Base-by-base conservation (phyloP, 2,329 filamentous ascomycete species). In the Akanthomyces lecanii region DNA sequence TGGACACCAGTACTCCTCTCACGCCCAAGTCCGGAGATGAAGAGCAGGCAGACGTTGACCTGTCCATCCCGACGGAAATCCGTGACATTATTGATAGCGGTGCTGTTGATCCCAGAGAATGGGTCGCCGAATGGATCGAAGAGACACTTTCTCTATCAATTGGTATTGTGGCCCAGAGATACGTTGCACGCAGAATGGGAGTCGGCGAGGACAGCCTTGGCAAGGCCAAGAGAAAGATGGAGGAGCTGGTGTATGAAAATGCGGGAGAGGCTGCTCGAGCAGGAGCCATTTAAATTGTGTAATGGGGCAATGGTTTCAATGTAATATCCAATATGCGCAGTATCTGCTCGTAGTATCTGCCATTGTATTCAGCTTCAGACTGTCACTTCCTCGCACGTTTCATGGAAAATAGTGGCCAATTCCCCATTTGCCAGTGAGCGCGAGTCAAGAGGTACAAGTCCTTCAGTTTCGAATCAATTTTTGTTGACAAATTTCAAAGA, bases 91-190 rank as follows among this genome's bases (percentile, higher is more conserved):
- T 99, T 47, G 85, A 87, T 70, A 78, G 78, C 51, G 86, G 86
- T 10, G 86, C 85, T 53, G 91, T 98, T 2, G 95, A 99, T 72
- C 95, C 95, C 0, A 84, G 95, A 63, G 95, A 99, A 75, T 99
- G 95, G 95, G 91, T 97, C 44, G 90, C 93, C 3, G 95, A 98
- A 76, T 99, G 95, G 95, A 84, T 99, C 53, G 94, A 98, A 78
- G 94, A 98, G 78, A 79, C 88, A 0, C 81, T 99, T 38, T 86
- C 82, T 47, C 79, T 98, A 55, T 85, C 87, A 4, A 85, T 96
- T 0, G 94, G 95, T 21, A 81, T 97, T 8, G 89, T 98, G 4
- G 95, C 95, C 2, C 95, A 99, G 82, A 83, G 93, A 66, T 99
- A 99, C 73, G 95, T 99, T 23, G 94, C 95, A 5, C 86, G 90